Percentiles rank a stretch among this genome's conserved stretches.
phyloP scores from a whole-genome alignment of 257 asterid genomes.

The Jasminum sambac region DNA sequence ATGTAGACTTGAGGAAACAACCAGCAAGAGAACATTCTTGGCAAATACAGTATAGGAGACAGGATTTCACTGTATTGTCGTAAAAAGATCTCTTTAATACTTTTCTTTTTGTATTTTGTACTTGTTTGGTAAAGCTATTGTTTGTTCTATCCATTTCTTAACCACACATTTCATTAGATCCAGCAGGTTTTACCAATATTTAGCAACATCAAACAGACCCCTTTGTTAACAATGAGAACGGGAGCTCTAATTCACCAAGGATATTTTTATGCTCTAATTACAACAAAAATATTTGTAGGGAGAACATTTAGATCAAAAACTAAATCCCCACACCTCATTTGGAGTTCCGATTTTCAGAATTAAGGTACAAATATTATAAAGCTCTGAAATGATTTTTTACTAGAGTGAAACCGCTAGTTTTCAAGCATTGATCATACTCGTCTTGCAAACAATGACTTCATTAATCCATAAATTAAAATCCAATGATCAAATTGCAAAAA shows the following conservation, averaged over 20 bases:
- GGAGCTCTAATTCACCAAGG: not conserved
- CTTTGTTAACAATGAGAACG: not conserved
- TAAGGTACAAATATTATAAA: constrained; percentile 1
- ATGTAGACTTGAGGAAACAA: not conserved
- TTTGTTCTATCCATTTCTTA: too few relatives aligned
- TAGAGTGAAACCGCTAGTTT: not conserved
- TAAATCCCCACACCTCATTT: not conserved
- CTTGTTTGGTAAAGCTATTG: too few relatives aligned
- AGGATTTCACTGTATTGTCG: not conserved
- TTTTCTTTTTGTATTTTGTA: not conserved
- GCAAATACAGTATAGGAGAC: not conserved
- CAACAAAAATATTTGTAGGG: not conserved
- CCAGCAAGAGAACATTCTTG: not conserved
- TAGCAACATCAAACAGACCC: too few relatives aligned
- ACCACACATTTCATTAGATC: too few relatives aligned
- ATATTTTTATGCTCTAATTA: not conserved
- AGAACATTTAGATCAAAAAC: not conserved
- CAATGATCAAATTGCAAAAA: not conserved
- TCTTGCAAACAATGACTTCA: not conserved
- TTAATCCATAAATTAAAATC: not conserved
- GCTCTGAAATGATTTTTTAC: not conserved
- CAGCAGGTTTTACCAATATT: too few relatives aligned
- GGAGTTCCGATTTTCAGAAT: not conserved
- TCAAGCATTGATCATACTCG: constrained; percentile 1
- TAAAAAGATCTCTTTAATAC: not conserved